Conservation (phyloP, 2,329 filamentous ascomycete species). For the Achaetomium macrosporum region DNA sequence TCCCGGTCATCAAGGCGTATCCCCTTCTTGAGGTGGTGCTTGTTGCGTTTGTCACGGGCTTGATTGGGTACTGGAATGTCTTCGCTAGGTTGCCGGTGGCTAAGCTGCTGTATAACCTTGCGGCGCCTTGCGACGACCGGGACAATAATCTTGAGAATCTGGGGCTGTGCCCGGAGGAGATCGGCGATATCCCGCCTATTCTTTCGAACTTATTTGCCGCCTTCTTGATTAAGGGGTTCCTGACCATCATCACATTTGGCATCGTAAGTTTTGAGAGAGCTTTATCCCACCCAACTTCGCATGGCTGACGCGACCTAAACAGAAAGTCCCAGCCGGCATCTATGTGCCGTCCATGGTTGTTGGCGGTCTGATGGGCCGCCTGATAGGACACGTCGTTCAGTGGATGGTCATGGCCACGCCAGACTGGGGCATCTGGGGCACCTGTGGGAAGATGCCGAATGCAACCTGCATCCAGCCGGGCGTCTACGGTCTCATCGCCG, state of each 20-base stretch:
- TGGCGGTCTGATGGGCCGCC: constrained; percentile 82
- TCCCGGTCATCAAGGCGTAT: constrained; percentile 71
- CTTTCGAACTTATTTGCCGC: constrained; percentile 67
- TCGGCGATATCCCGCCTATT: constrained; percentile 73
- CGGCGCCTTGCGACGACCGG: constrained; percentile 75
- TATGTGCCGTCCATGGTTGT: constrained; percentile 99
- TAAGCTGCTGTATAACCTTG: constrained; percentile 83
- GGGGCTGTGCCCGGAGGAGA: constrained; percentile 69
- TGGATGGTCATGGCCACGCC: constrained; percentile 72
- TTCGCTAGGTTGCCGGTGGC: constrained; percentile 86
- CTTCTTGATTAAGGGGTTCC: constrained; percentile 80
- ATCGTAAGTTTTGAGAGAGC: constrained; percentile 49
- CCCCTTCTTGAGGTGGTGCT: constrained; percentile 83
- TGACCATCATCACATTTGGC: constrained; percentile 89
- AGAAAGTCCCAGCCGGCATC: constrained; percentile 91
- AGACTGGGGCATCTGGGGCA: constrained; percentile 64
- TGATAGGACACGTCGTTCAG: constrained; percentile 81
- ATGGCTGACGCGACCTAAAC: constrained; percentile 3
- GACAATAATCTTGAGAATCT: constrained; percentile 56
- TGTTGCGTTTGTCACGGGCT: constrained; percentile 76
- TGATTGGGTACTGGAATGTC: constrained; percentile 88
- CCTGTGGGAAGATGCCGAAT: constrained; percentile 63
- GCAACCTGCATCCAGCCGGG: constrained; percentile 89
- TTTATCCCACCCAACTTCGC: too few species aligned
- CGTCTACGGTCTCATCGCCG: constrained; percentile 92